These are phyloP conservation scores for Candida sanyaensis DNA, from an alignment of 1,139 yeast genomes.

Conservation along the genomic window DNA sequence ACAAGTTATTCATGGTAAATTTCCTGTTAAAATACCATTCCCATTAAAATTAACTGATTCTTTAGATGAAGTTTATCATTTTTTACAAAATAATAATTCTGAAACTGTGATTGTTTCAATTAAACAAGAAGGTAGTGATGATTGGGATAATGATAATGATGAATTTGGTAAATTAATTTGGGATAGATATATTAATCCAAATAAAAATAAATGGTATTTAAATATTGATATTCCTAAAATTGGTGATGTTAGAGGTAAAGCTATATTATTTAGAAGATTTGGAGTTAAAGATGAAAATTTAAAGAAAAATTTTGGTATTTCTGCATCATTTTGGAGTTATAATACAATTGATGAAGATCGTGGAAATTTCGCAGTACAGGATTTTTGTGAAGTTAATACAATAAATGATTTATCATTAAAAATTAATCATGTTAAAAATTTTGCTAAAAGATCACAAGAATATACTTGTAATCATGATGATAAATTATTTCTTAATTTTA, in stretches of 20 bases:
- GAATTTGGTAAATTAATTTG: conserved; percentile 69
- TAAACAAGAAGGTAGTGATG: conserved; percentile 73
- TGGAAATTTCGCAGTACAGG: conserved; percentile 68
- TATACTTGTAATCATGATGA: conserved; percentile 52
- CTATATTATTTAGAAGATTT: conserved; percentile 67
- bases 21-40: conserved; percentile 67
- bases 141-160: conserved; percentile 62
- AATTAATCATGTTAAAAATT: conserved; percentile 56
- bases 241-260: conserved; percentile 69
- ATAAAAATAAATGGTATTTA: conserved; percentile 64
- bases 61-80: conserved; percentile 60
- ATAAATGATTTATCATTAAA: conserved; percentile 59
- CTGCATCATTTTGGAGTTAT: conserved; percentile 68
- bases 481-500: conserved; percentile 70
- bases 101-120: conserved; percentile 70
- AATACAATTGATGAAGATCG: conserved; percentile 68
- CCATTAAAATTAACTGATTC: conserved; percentile 52
- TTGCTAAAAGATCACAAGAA: conserved; percentile 54
- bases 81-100: conserved; percentile 50
- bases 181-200: conserved; percentile 55
- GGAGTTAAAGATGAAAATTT: conserved; percentile 54
- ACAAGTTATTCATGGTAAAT: conserved; percentile 74
- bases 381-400: conserved; percentile 65
- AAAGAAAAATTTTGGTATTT: conserved; percentile 57
- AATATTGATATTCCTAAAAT: conserved; percentile 56